These are phyloP conservation scores for Iris pallida DNA, from an alignment of 116 monocot species.

Conservation along the genomic window DNA sequence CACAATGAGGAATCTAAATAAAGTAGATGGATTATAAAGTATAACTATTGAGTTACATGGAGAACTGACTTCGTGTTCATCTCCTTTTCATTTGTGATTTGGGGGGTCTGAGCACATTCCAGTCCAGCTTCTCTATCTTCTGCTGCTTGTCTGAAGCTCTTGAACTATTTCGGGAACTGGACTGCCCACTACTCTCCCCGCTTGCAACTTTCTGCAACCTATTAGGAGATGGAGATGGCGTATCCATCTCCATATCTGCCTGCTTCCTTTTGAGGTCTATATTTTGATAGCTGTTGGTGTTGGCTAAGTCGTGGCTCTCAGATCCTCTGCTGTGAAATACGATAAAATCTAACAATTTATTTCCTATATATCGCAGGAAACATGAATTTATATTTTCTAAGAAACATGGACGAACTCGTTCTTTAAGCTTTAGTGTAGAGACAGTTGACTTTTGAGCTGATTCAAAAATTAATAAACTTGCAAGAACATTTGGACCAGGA, in stretches of 20 bases:
- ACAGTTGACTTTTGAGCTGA: too few relatives aligned
- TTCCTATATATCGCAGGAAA: too few relatives aligned
- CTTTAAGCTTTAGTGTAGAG: too few relatives aligned
- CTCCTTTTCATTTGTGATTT: constrained; percentile 25
- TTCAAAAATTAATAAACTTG: too few relatives aligned
- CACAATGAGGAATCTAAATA: too few relatives aligned
- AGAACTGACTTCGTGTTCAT: neutral
- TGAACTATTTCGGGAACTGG: constrained; percentile 22
- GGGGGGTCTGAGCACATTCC: constrained; percentile 61
- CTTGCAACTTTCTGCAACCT: neutral
- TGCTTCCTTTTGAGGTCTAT: constrained; percentile 54
- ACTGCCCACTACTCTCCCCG: constrained; percentile 16
- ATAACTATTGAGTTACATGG: neutral
- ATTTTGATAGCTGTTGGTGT: neutral
- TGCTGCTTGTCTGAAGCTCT: constrained; percentile 30
- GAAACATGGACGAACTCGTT: too few relatives aligned
- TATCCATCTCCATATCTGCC: constrained; percentile 25
- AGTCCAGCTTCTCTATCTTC: constrained; percentile 63
- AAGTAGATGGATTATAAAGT: neutral
- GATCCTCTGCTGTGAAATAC: too few relatives aligned
- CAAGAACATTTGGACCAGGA: too few relatives aligned
- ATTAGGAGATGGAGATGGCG: neutral
- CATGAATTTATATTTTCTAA: too few relatives aligned
- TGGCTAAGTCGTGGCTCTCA: too few relatives aligned
- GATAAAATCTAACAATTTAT: too few relatives aligned